These are phyloP conservation scores for Nitzschia inconspicua DNA, from an alignment of 108 stramenopile species.

Conservation along the genomic window DNA sequence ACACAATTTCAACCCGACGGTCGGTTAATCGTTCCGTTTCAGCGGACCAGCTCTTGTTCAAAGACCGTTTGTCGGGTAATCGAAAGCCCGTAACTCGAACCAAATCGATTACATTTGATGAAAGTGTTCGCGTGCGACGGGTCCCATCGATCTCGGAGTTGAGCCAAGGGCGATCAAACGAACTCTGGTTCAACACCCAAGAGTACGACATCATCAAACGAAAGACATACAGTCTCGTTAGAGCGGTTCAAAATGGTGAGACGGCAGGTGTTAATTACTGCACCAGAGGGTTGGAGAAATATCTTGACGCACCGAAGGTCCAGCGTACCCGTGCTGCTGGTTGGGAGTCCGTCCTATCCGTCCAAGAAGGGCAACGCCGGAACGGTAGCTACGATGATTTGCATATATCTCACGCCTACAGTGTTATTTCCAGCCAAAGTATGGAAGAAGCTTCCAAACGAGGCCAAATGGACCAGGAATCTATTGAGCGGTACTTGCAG, in stretches of 20 bases:
- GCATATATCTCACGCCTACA: conserved; percentile 11
- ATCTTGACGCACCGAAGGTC: background rate
- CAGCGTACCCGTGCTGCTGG: conserved; percentile 5
- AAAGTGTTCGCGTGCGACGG: conserved; percentile 2
- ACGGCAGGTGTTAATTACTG: conserved; percentile 10
- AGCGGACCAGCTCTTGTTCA: no score
- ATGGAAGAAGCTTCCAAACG: conserved; percentile 10
- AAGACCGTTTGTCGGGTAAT: background rate
- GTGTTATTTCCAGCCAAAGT: background rate
- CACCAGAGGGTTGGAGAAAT: conserved; percentile 24
- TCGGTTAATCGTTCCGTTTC: no score
- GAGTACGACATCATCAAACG: conserved; percentile 21
- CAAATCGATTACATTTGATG: background rate
- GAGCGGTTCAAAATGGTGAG: conserved; percentile 1
- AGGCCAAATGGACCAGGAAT: conserved; percentile 14
- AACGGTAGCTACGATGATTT: conserved; percentile 3
- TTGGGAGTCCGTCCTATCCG: conserved; percentile 26
- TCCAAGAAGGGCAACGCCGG: conserved; percentile 20
- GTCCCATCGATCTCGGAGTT: no score
- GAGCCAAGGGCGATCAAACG: no score
- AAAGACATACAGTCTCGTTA: conserved; percentile 13
- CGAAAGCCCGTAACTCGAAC: background rate
- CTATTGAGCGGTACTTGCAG: conserved; percentile 8
- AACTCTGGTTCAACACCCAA: conserved; percentile 24
- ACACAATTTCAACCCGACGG: no score